phyloP scores from a whole-genome alignment of 306 rosid species.

The Prunus salicina region DNA sequence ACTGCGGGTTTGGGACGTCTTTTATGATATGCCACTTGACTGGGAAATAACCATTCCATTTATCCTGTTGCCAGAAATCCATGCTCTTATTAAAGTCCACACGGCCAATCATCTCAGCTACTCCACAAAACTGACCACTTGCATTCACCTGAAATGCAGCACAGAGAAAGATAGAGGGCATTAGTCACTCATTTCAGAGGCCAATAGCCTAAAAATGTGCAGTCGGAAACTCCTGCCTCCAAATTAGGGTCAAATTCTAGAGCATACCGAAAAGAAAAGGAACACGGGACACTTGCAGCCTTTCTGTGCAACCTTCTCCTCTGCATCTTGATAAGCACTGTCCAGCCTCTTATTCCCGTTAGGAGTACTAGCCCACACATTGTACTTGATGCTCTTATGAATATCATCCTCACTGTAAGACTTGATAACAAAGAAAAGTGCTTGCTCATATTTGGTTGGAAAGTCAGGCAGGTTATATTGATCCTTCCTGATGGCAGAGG shows the following conservation, averaged over 20 bases:
- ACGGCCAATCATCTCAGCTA: constrained; percentile 79
- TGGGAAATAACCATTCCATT: constrained; percentile 84
- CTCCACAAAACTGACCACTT: constrained; percentile 90
- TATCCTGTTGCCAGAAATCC: constrained; percentile 94
- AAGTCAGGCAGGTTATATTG: constrained; percentile 72
- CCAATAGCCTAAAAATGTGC: background rate
- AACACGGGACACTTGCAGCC: constrained; percentile 67
- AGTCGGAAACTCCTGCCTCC: background rate
- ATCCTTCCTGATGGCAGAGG: constrained; percentile 38
- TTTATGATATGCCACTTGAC: constrained; percentile 86
- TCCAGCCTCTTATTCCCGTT: constrained; percentile 77
- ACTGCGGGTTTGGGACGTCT: constrained; percentile 71
- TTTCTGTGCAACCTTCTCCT: constrained; percentile 42
- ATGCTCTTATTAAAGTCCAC: constrained; percentile 74
- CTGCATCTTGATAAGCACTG: constrained; percentile 57
- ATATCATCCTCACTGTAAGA: constrained; percentile 89
- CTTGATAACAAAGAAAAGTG: constrained; percentile 72
- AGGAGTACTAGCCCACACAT: constrained; percentile 88
- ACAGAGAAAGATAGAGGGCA: background rate
- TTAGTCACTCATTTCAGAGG: background rate
- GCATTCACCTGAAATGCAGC: constrained; percentile 64
- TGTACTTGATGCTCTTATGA: constrained; percentile 84
- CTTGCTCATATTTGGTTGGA: constrained; percentile 63
- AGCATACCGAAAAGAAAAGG: constrained; percentile 81
- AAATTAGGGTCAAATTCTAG: constrained; percentile 3